Evolutionary conservation across 2,329 filamentous ascomycete genomes (phyloP).

Genomic region (Neopestalotiopsis sp.): DNA sequence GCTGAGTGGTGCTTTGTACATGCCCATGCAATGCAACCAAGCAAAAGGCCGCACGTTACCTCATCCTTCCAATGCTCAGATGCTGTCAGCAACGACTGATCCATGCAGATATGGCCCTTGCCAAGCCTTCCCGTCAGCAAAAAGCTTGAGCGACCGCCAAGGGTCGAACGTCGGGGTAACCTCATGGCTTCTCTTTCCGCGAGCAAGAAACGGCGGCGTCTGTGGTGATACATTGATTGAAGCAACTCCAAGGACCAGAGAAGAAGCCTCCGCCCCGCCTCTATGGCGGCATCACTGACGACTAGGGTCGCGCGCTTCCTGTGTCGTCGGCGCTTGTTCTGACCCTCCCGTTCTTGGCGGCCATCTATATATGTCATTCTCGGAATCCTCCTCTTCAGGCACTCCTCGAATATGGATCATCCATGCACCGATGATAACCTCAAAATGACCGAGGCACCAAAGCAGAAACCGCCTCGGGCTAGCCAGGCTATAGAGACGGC

Average conservation of each 20-base stretch:
- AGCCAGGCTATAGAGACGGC: conserved; percentile 29
- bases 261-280: background rate
- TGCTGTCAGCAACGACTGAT: conserved; percentile 4
- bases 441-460: conserved; percentile 15
- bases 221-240: background rate
- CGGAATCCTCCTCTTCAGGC: background rate
- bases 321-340: background rate
- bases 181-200: background rate
- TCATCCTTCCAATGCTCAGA: background rate
- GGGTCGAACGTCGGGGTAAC: background rate
- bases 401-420: background rate
- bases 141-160: background rate
- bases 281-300: conserved; percentile 1
- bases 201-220: background rate
- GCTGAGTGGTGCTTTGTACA: conserved; percentile 1
- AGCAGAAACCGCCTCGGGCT: conserved; percentile 10
- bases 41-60: background rate
- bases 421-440: background rate
- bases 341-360: background rate
- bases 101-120: background rate
- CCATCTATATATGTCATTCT: background rate
- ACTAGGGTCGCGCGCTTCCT: background rate
- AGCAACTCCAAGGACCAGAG: background rate
- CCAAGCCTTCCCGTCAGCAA: background rate
- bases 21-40: background rate